phyloP scores from a whole-genome alignment of 495 filamentous ascomycete species.

The Glarea lozoyensis region DNA sequence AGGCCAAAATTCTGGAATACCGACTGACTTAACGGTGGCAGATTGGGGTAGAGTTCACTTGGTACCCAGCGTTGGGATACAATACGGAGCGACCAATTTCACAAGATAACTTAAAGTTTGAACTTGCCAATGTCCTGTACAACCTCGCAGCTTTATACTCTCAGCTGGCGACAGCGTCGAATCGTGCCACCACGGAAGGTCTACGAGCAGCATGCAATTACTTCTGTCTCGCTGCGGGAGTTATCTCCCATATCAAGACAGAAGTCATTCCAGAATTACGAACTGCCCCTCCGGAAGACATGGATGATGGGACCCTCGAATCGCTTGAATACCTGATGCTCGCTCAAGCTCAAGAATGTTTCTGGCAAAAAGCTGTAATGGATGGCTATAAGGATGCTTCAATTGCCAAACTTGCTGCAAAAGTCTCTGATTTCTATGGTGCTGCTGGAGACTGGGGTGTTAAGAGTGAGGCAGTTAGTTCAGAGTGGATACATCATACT shows the following conservation, averaged over 20 bases:
- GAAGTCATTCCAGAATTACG: constrained; percentile 79
- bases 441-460: constrained; percentile 77
- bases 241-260: constrained; percentile 69
- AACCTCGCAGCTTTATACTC: constrained; percentile 92
- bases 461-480: constrained; percentile 80
- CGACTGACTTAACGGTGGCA: constrained; percentile 29
- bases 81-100: constrained; percentile 73
- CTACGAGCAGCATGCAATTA: constrained; percentile 86
- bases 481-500: constrained; percentile 97
- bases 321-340: constrained; percentile 77
- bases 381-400: constrained; percentile 85
- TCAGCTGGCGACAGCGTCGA: constrained; percentile 74
- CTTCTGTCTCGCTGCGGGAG: constrained; percentile 81
- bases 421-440: constrained; percentile 87
- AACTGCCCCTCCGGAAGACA: constrained; percentile 82
- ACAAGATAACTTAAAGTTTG: constrained; percentile 89
- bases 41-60: constrained; percentile 92
- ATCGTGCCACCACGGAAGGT: constrained; percentile 71
- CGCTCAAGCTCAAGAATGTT: constrained; percentile 92
- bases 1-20: neutral
- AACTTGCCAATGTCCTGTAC: constrained; percentile 87
- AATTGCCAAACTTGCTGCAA: constrained; percentile 83
- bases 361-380: constrained; percentile 96
- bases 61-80: constrained; percentile 90
- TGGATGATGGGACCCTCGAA: constrained; percentile 82